Evolutionary conservation across 1,284 basidiomycete genomes (phyloP), one percentile per base, ranked within the genome.

Genomic region (Tilletia setariae): DNA sequence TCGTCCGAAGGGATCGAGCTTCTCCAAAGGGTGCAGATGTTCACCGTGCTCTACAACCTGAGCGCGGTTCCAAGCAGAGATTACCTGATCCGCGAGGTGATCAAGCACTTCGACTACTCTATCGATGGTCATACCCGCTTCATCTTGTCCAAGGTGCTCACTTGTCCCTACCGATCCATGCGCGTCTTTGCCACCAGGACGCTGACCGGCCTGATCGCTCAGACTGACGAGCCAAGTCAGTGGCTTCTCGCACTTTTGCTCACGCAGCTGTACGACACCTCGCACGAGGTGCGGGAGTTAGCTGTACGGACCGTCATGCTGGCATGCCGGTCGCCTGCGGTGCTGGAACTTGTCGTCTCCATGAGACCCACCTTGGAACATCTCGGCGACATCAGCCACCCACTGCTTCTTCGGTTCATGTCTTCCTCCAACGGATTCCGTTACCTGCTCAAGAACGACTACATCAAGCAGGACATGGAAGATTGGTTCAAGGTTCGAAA

Each of bases 281-380:
- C 90, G 0, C 86, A 89, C 25, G 92, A 94, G 79, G 93, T 98
- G 4, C 91, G 92, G 75, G 90, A 93, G 83, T 86, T 91, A 70
- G 94, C 95, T 0, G 91, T 95, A 21, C 89, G 89, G 69, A 91
- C 91, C 75, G 86, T 98, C 6, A 91, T 95, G 81, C 91, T 93
- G 75, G 93, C 90, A 0, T 98, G 95, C 80, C 89, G 91, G 73
- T 88, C 90, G 21, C 88, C 89, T 71, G 89, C 90, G 49, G 88
- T 92, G 21, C 86, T 98, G 42, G 90, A 95, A 78, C 87, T 91
- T 69, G 93, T 98, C 1, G 94, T 99, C 1, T 89, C 92, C 79
- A 91, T 97, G 89, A 90, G 93, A 72, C 96, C 96, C 0, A 92
- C 90, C 1, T 86, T 98, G 82, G 94, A 98, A 76, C 94, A 98